Conservation (phyloP, 805 yeast species). For the Kazachstania kunashirensis region DNA sequence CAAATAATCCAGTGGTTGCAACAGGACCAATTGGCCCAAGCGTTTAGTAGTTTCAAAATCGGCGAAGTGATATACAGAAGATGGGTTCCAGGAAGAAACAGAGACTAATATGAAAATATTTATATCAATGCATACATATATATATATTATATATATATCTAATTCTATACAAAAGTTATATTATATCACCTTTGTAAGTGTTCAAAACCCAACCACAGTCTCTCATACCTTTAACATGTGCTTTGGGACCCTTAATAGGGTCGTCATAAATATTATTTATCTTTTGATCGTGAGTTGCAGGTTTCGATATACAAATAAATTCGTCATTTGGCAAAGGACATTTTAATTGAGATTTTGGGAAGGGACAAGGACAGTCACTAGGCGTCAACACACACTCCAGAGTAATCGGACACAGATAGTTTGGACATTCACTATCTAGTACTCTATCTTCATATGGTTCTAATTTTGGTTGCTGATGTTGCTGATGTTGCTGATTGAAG, state of each 20-base stretch:
- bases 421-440: constrained; percentile 41
- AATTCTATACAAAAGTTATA: not conserved
- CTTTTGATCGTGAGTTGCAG: constrained; percentile 40
- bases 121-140: not conserved
- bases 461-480: constrained; percentile 30
- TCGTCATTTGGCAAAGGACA: constrained; percentile 61
- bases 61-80: constrained; percentile 63
- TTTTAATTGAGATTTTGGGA: constrained; percentile 72
- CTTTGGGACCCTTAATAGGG: constrained; percentile 40
- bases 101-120: constrained; percentile 44
- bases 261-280: constrained; percentile 32
- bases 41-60: constrained; percentile 38
- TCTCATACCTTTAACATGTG: constrained; percentile 41
- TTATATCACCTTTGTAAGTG: constrained; percentile 40
- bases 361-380: constrained; percentile 81
- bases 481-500: constrained; percentile 34
- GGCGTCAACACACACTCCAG: constrained; percentile 62
- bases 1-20: constrained; percentile 20
- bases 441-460: constrained; percentile 30
- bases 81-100: constrained; percentile 78
- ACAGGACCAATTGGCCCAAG: constrained; percentile 11
- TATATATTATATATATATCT: constrained; percentile 27
- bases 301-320: constrained; percentile 76
- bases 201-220: constrained; percentile 82
- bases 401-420: constrained; percentile 77